Percentiles rank a stretch among this genome's conserved stretches.
Evolutionary conservation across 495 filamentous ascomycete genomes (phyloP).

Genomic region (Cercophora sp.): DNA sequence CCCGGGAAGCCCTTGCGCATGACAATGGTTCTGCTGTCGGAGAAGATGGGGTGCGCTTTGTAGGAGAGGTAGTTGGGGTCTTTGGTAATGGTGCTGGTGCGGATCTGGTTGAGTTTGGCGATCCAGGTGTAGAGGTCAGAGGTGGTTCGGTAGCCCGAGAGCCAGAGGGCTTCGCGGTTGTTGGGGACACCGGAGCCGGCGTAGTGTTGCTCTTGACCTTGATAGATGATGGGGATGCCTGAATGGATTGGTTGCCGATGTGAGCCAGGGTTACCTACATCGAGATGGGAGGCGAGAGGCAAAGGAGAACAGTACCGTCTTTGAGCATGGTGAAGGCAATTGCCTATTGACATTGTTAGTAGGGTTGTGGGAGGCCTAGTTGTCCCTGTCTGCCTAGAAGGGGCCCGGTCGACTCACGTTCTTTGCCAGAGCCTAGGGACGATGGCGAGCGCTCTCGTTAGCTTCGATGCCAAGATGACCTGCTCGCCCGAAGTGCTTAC

Average conservation of each 20-base stretch:
- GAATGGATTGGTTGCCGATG: neutral
- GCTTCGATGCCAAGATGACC: no score
- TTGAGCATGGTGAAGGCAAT: constrained; percentile 68
- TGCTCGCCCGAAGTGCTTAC: no score
- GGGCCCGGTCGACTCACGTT: constrained; percentile 18
- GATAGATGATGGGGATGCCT: constrained; percentile 42
- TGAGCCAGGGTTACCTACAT: no score
- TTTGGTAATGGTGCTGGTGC: constrained; percentile 50
- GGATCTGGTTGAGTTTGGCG: constrained; percentile 49
- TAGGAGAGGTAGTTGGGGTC: constrained; percentile 49
- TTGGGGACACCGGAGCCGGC: constrained; percentile 52
- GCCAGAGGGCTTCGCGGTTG: constrained; percentile 76
- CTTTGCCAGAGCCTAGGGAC: constrained; percentile 18
- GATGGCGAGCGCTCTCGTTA: no score
- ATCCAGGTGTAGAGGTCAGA: constrained; percentile 59
- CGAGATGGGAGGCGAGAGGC: constrained; percentile 24
- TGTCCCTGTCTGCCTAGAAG: no score
- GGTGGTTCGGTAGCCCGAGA: constrained; percentile 56
- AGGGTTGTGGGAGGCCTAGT: neutral
- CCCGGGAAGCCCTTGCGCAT: constrained; percentile 60
- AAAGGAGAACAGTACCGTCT: constrained; percentile 35
- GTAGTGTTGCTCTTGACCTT: constrained; percentile 72
- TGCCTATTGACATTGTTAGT: constrained; percentile 41
- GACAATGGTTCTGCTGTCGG: constrained; percentile 53
- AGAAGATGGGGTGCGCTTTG: constrained; percentile 53